Base-by-base conservation (phyloP, 139 green algal species). In the Tetradesmus lagerheimii region DNA sequence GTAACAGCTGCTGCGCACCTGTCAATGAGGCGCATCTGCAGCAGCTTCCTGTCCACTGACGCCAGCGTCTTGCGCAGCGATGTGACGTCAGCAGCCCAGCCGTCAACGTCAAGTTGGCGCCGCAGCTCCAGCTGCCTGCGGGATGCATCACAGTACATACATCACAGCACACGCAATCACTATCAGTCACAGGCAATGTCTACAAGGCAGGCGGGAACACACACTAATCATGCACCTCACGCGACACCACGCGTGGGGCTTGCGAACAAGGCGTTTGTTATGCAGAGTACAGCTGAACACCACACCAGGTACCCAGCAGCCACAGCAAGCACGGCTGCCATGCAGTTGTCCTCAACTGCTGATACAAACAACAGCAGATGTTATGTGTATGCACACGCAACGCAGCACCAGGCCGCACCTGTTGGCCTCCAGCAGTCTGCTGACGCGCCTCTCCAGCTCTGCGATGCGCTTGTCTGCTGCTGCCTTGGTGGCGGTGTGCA, bases 391-490 rank as follows among this genome's bases (percentile, higher is more conserved):
- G 5, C 14, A 14, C 62, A n/a, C 25, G 25, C 62, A 74, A 74
- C n/a, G 25, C 67, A 39, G 15, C 67, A 37, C 29, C n/a, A 27
- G n/a, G 29, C 29, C 75, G 83, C 53, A 80, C 86, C 37, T 91
- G 86, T 94, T 94, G 23, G 85, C 71, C 75, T 93, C 89, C 9
- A 81, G 35, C 75, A 92, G 80, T 18, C 87, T 84, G 31, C 62
- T 39, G 23, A 78, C 85, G 71, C 85, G 86, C 0, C 66, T 80
- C 83, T 96, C 94, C 57, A 97, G 92, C 47, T 97, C 95, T 1
- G 75, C 53, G 23, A 95, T 91, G 50, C 95, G 95, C 41, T 89
- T 57, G 89, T 98, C 96, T 39, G 96, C 94, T 85, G 96, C 91
- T 9, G 87, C 89, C 66, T 94, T 94, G 15, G 94, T 81, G 41